Base-by-base conservation (phyloP, 345 rosid species). In the Mallotus nudiflorus region DNA sequence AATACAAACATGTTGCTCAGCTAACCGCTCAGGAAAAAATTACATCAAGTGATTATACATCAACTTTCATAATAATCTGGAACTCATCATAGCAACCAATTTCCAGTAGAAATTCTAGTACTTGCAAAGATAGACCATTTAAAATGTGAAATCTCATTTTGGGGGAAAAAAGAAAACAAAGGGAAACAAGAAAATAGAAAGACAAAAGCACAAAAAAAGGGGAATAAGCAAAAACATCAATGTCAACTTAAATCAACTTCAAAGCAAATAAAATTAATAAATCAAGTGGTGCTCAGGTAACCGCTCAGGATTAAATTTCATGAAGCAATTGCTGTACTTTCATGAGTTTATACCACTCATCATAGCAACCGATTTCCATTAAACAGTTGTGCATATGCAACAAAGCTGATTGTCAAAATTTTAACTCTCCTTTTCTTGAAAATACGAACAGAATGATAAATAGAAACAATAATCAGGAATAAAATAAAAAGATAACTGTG, bases 261-360 rank as follows among this genome's bases (percentile, higher is more conserved):
- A 28, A 29, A 18, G 25, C 22, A 65, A 33, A n/a, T 18, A 62
- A 40, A 27, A 13, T 52, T 22, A 52, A 3, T 61, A 44, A n/a
- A 8, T 19, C 18, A 15, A 25, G 19, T 28, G 49, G 31, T 69
- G 77, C 80, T 75, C 66, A 61, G 66, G 19, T 65, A 80, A 80
- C 75, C 72, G 65, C 75, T 69, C 68, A 65, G 68, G 77, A 42
- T 64, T n/a, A 56, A 65, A 42, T 61, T 40, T 68, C 73, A 75
- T 64, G 49, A 79, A 69, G 67, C 73, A 54, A 73, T 19, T 69
- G 45, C 24, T 46, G 27, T 11, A 33, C 59, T 56, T 63, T 74
- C 62, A 73, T 71, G 54, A 52, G 44, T 39, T 70, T 62, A 33
- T 64, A 29, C 20, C 29, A 66, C 51, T 78, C 82, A 74, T 70